Percentiles rank a stretch among this genome's conserved stretches.
These are phyloP conservation scores for Pyrenophora teres DNA, from an alignment of 2,329 filamentous ascomycete genomes.

Conservation along the genomic window DNA sequence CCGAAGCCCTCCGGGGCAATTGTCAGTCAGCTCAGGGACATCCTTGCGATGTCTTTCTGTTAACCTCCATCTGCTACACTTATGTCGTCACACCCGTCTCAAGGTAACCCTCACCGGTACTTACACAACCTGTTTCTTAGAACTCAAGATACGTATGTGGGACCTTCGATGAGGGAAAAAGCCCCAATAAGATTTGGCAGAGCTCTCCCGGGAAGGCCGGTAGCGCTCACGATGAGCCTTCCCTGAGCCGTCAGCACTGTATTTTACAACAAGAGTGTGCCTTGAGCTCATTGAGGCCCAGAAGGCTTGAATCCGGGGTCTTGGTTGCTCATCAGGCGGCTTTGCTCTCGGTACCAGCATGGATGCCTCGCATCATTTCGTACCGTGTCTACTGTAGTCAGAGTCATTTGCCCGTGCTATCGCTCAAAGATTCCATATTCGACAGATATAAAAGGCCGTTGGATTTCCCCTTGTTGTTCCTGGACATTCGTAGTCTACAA, in stretches of 20 bases:
- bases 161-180: background rate
- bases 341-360: background rate
- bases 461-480: rapidly evolving
- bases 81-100: background rate
- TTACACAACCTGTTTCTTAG: background rate
- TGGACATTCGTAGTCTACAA: background rate
- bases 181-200: background rate
- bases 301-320: background rate
- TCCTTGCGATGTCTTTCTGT: background rate
- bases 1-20: no score
- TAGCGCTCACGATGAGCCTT: background rate
- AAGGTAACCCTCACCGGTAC: background rate
- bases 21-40: no score
- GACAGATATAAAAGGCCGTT: background rate
- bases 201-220: constrained; percentile 1
- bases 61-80: no score
- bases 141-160: background rate
- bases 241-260: background rate
- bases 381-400: background rate
- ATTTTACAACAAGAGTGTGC: background rate
- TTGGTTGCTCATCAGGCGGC: constrained; percentile 2
- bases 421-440: no score
- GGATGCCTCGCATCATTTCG: constrained; percentile 2
- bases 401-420: background rate
- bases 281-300: constrained; percentile 1